Percentiles rank a stretch among this genome's conserved stretches.
Conservation (phyloP, 2,329 filamentous ascomycete species). For the Aspergillus costaricaensis region DNA sequence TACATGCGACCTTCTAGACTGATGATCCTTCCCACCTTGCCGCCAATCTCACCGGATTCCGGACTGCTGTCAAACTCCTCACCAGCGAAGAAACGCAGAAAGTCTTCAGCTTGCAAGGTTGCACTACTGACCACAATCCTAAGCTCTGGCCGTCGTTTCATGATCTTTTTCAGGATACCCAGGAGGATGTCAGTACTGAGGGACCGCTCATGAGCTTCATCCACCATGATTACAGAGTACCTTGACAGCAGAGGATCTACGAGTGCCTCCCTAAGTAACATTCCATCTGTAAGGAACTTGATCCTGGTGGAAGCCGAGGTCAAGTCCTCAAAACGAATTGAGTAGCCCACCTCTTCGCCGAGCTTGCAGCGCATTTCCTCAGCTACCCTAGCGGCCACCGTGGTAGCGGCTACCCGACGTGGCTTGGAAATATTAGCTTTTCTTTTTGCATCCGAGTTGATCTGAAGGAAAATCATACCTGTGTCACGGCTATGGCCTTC, state of each 20-base stretch:
- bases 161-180: constrained; percentile 87
- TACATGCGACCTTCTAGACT: constrained; percentile 85
- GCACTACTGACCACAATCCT: constrained; percentile 91
- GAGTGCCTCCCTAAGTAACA: constrained; percentile 86
- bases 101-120: constrained; percentile 85
- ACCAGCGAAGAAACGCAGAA: constrained; percentile 73
- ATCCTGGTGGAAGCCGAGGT: constrained; percentile 83
- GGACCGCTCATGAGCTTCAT: constrained; percentile 93
- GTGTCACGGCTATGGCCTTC: constrained; percentile 83
- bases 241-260: constrained; percentile 87
- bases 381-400: constrained; percentile 83
- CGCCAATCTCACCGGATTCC: constrained; percentile 38
- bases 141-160: constrained; percentile 74
- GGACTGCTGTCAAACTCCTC: constrained; percentile 43
- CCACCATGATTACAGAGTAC: constrained; percentile 96
- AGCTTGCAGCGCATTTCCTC: constrained; percentile 84
- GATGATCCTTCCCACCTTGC: constrained; percentile 65
- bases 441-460: background rate
- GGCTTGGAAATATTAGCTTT: constrained; percentile 59
- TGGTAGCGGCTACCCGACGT: constrained; percentile 84
- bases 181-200: constrained; percentile 89
- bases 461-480: constrained; percentile 57
- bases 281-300: constrained; percentile 93
- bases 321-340: constrained; percentile 87
- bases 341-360: constrained; percentile 90